Evolutionary conservation across 2,329 filamentous ascomycete genomes (phyloP).

Genomic region (Coniella lustricola): DNA sequence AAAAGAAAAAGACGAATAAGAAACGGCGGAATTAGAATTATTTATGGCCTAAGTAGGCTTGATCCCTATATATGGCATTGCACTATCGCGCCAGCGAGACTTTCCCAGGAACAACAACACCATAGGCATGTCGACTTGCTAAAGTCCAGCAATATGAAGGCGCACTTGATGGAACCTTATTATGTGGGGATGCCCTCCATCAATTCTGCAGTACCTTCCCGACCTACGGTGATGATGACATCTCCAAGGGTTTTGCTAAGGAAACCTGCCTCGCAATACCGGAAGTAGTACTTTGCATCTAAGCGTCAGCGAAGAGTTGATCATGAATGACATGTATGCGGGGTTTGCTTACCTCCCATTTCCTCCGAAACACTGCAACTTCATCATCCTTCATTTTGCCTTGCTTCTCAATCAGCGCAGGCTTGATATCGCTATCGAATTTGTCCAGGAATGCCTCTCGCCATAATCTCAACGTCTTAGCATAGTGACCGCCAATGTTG

Average conservation of each 20-base stretch:
- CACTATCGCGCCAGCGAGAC: neutral
- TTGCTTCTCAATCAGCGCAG: conserved; percentile 53
- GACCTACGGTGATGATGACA: conserved; percentile 62
- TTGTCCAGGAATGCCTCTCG: conserved; percentile 56
- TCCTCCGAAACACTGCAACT: conserved; percentile 60
- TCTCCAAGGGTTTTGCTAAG: conserved; percentile 65
- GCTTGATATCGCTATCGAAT: conserved; percentile 54
- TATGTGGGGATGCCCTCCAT: conserved; percentile 64
- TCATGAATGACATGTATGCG: neutral
- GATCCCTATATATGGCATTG: conserved; percentile 1
- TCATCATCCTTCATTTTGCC: conserved; percentile 52
- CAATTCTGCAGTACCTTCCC: conserved; percentile 58
- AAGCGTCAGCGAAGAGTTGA: conserved; percentile 14
- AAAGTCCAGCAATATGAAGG: neutral
- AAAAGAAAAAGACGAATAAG: conserved; percentile 38
- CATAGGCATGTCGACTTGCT: neutral
- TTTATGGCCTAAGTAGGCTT: neutral
- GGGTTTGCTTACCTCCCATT: conserved; percentile 56
- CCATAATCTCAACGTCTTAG: conserved; percentile 63
- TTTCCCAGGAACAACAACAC: neutral
- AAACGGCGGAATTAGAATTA: conserved; percentile 26
- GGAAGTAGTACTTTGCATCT: conserved; percentile 57
- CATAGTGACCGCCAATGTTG: conserved; percentile 70
- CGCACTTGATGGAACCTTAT: neutral
- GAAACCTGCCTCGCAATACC: conserved; percentile 69